A percentile compares a stretch with the other conserved stretches of the same genome.
phyloP scores from a whole-genome alignment of 2,329 filamentous ascomycete species.

The Fusarium temperatum region DNA sequence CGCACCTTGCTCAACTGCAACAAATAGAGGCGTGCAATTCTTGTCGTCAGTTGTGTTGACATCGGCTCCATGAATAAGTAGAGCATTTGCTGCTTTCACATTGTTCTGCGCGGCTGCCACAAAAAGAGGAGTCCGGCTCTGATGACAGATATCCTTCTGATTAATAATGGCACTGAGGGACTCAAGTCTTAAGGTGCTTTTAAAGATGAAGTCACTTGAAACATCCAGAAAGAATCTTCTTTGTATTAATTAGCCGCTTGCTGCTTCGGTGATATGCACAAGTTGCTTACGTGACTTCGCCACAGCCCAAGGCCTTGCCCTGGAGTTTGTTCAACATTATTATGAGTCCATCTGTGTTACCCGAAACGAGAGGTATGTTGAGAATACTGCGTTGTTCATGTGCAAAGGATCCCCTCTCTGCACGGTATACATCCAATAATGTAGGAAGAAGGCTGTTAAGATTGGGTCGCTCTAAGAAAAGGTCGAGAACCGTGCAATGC shows the following conservation, averaged over 20 bases:
- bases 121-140: neutral
- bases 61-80: neutral
- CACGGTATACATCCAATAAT: neutral
- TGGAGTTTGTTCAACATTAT: neutral
- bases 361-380: fast-evolving
- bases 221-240: neutral
- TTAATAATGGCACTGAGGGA: neutral
- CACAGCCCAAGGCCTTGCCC: fast-evolving
- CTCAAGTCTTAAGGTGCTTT: neutral
- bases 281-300: neutral
- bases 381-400: neutral
- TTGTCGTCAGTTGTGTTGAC: neutral
- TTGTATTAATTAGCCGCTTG: neutral
- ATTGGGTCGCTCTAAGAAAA: neutral
- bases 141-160: neutral
- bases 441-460: neutral
- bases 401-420: neutral
- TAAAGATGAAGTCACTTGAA: neutral
- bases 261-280: neutral
- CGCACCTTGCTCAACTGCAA: too few species aligned
- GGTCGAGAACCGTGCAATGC: neutral
- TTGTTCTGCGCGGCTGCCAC: neutral
- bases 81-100: neutral
- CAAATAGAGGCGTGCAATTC: neutral
- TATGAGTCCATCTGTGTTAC: neutral